Evolutionary conservation across 2,329 filamentous ascomycete species (phyloP).

Genomic region (Lomentospora prolificans): DNA sequence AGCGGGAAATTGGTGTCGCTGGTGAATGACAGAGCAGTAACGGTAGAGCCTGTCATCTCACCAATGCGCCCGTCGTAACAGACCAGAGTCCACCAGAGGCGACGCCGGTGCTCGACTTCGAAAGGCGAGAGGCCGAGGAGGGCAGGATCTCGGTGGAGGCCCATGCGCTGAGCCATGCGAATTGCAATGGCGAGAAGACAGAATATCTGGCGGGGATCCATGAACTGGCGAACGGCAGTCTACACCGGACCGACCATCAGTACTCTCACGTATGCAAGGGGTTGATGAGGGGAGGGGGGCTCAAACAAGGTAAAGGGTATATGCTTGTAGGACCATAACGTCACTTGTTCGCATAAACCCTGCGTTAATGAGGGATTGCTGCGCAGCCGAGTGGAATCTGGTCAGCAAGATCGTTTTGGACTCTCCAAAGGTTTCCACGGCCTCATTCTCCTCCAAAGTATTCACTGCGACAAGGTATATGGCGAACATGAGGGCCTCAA

Average conservation of each 20-base stretch:
- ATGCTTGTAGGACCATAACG: conserved; percentile 56
- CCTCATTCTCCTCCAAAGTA: conserved; percentile 48
- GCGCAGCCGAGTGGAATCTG: conserved; percentile 47
- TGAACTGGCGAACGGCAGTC: conserved; percentile 41
- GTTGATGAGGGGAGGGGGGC: not conserved
- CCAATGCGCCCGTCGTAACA: conserved; percentile 59
- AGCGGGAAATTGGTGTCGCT: conserved; percentile 47
- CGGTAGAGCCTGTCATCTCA: conserved; percentile 52
- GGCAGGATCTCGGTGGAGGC: conserved; percentile 53
- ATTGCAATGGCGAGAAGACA: conserved; percentile 53
- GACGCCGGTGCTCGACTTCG: conserved; percentile 60
- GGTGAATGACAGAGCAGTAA: conserved; percentile 44
- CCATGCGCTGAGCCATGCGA: conserved; percentile 58
- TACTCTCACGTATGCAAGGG: not conserved
- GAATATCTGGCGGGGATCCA: conserved; percentile 43
- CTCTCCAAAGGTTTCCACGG: conserved; percentile 41
- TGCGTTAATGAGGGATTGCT: conserved; percentile 57
- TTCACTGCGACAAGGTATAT: conserved; percentile 51
- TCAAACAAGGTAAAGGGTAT: conserved; percentile 55
- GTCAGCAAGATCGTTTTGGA: conserved; percentile 38
- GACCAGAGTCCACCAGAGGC: conserved; percentile 65
- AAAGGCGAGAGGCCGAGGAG: conserved; percentile 43
- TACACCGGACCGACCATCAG: not conserved
- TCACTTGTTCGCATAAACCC: conserved; percentile 59
- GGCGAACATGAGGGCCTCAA: conserved; percentile 60